Percentiles rank a stretch among this genome's conserved stretches.
phyloP scores from a whole-genome alignment of 345 rosid species.

The Syzygium jambos region DNA sequence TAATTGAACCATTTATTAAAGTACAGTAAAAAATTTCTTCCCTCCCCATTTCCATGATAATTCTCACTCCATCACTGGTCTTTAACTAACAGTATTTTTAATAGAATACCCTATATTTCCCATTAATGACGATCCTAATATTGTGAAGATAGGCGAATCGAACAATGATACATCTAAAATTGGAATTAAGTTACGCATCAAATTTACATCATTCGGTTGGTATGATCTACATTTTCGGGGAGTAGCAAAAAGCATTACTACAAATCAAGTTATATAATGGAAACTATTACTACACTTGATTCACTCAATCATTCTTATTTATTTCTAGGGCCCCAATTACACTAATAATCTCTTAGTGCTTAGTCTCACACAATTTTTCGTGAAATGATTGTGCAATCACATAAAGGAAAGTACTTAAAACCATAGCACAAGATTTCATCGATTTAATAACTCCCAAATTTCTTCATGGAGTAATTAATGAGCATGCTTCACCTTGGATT shows the following conservation, averaged over 20 bases:
- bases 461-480: not conserved
- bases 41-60: not conserved
- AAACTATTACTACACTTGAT: not conserved
- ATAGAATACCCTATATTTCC: not conserved
- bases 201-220: not conserved
- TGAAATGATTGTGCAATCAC: not conserved
- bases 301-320: not conserved
- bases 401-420: not conserved
- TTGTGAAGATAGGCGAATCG: not conserved
- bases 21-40: too few relatives aligned
- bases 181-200: not conserved
- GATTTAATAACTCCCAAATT: not conserved
- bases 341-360: not conserved
- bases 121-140: not conserved
- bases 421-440: not conserved
- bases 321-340: not conserved
- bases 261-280: not conserved
- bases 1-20: too few relatives aligned
- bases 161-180: too few relatives aligned
- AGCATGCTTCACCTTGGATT: not conserved
- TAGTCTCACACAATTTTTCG: too few relatives aligned
- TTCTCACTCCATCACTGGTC: not conserved
- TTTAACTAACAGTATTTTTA: too few relatives aligned
- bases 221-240: not conserved
- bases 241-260: not conserved